Evolutionary conservation across 371 early-diverging fungal genomes (phyloP).

Genomic region (Apophysomyces ossiformis): DNA sequence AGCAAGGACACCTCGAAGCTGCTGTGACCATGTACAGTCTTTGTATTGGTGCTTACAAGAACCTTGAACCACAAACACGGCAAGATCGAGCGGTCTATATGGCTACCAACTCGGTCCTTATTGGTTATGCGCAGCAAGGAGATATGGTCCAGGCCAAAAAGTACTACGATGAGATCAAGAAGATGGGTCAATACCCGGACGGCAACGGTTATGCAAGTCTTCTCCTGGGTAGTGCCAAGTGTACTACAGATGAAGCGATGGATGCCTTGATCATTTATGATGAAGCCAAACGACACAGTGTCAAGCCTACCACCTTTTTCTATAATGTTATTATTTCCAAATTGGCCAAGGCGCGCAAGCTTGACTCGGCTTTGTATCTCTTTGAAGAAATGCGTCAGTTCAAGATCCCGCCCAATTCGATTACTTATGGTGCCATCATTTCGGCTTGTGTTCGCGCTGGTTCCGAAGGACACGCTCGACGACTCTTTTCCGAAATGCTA

Average conservation of each 20-base stretch:
- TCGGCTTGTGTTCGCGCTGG: conserved; percentile 67
- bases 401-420: conserved; percentile 57
- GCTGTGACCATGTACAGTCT: conserved; percentile 39
- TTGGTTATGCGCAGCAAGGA: conserved; percentile 60
- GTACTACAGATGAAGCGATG: conserved; percentile 52
- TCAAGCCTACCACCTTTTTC: conserved; percentile 65
- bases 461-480: conserved; percentile 54
- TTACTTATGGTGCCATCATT: conserved; percentile 68
- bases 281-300: conserved; percentile 62
- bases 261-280: conserved; percentile 60
- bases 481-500: conserved; percentile 58
- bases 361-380: conserved; percentile 57
- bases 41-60: conserved; percentile 28
- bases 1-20: conserved; percentile 45
- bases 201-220: conserved; percentile 50
- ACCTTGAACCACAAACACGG: conserved; percentile 21
- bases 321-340: conserved; percentile 71
- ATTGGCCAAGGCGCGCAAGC: conserved; percentile 66
- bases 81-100: conserved; percentile 37
- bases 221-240: conserved; percentile 46
- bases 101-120: conserved; percentile 59
- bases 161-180: conserved; percentile 59
- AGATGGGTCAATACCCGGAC: conserved; percentile 49
- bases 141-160: conserved; percentile 59
- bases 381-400: conserved; percentile 66